Evolutionary conservation across 257 asterid species (phyloP), one percentile per base, ranked within the genome.

Genomic region (Salvia splendens): DNA sequence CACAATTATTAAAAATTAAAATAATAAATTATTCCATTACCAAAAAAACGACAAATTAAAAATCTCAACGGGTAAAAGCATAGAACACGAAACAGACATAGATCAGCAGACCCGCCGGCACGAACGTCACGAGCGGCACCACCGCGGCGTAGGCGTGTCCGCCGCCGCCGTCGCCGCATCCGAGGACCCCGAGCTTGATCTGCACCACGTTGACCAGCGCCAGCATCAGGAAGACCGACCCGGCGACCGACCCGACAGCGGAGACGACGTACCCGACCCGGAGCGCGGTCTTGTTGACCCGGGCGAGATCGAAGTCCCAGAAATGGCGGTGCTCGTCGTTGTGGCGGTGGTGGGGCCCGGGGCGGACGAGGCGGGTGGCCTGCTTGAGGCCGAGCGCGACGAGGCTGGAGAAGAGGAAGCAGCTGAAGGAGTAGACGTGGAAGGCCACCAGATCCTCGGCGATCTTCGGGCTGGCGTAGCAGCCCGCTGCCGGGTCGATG

Each of bases 381-480:
- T 89, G 96, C 78, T 92, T 92, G 20, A 89, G 84, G 51, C 87
- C 89, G 76, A 92, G 42, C 1, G 97, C 96, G 8, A 82, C 78
- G 9, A 89, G 91, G 84, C 96, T 92, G 64, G 98, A 92, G 83
- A 89, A 92, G 24, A 92, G 96, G 77, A 87, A 92, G 73, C 87
- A 87, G 83, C 93, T 79, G 86, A 92, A 92, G 50, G 97, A 89
- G 85, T 83, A 87, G 33, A 92, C 98, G 69, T 89, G 95, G 85
- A 81, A 92, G 16, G 88, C 70, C 4, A 92, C 88, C 5, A 89
- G 84, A 48, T 87, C 77, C 75, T 92, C 86, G 3, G 88, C 91
- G 59, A 78, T 67, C 38, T 70, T 81, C 16, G 82, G 80, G 64
- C 81, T 71, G 12, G 95, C 86, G 0, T 71, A 14, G 82, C 98